Conservation (phyloP, 2,329 filamentous ascomycete genomes). For the Verticillium longisporum region DNA sequence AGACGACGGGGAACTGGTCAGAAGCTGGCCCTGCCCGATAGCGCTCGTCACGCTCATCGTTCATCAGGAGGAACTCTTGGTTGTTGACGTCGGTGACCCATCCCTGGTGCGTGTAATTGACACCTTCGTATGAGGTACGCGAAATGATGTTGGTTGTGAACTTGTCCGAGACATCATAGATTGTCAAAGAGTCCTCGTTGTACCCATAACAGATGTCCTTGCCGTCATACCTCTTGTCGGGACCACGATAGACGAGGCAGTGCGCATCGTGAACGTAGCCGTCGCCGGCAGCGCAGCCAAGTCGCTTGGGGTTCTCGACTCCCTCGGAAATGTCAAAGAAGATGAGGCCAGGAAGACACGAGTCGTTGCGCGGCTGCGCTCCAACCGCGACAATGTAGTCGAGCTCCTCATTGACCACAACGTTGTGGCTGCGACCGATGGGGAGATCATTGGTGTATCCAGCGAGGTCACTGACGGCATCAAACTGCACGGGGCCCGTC, state of each 20-base stretch:
- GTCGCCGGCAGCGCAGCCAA: constrained; percentile 46
- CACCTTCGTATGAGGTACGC: constrained; percentile 48
- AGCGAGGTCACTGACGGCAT: constrained; percentile 21
- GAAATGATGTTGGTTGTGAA: constrained; percentile 36
- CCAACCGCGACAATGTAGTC: constrained; percentile 40
- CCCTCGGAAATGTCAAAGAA: constrained; percentile 51
- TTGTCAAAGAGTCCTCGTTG: constrained; percentile 45
- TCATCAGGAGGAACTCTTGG: constrained; percentile 39
- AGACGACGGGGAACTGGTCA: constrained; percentile 39
- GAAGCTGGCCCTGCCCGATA: constrained; percentile 28
- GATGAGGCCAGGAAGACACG: constrained; percentile 44
- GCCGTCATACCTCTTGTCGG: constrained; percentile 38
- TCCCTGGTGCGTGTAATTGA: constrained; percentile 53
- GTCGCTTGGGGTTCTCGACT: constrained; percentile 41
- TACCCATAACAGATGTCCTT: constrained; percentile 50
- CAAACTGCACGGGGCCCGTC: constrained; percentile 23
- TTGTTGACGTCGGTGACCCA: constrained; percentile 39
- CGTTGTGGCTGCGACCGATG: constrained; percentile 31
- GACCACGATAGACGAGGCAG: constrained; percentile 47
- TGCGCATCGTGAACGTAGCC: constrained; percentile 57
- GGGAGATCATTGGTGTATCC: constrained; percentile 23
- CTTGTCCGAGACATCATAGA: constrained; percentile 47
- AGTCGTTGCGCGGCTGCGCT: constrained; percentile 26
- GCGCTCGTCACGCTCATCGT: constrained; percentile 47
- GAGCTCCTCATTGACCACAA: constrained; percentile 41